Evolutionary conservation across 768 basidiomycete genomes (phyloP), one percentile per base, ranked within the genome.

Genomic region (Rubroboletus satanas): DNA sequence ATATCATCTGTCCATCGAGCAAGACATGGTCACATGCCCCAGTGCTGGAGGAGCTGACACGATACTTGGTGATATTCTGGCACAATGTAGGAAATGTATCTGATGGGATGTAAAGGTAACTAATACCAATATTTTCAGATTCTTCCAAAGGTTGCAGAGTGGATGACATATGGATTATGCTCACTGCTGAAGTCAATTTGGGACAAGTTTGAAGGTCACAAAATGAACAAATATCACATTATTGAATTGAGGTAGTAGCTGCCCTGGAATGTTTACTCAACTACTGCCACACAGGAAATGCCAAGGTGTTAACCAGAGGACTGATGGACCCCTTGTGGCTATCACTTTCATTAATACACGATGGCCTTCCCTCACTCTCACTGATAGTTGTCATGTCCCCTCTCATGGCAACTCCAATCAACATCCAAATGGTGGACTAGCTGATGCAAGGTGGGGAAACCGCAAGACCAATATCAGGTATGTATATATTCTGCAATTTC

Each of bases 291-390:
- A 51, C 51, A 6, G 51, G 42, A 0, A 51, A 44, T 23, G 21
- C 51, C 0, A 51, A 51, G 17, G 42, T 51, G 1, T 5, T 51
- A 5, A 35, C 51, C 0, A 33, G n/a, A 28, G 51, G 51, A 0
- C 2, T 51, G 1, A 51, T 51, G 51, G 51, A 51, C 5, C 51
- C 51, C 0, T 1, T 44, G 0, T 51, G 51, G 51, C 6, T 51
- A 1, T 51, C 51, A 3, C n/a, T 43, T 0, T 43, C 33, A 2
- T 2, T 10, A 0, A 0, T 51, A 0, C 26, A 42, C 7, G 42
- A 51, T 28, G 50, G 41, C 0, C 31, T 31, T 31, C 10, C 31
- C 0, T 31, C 1, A 0, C 9, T 31, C 10, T 31, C 31, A 1
- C 31, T 10, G 0, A 31, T 31, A 2, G 9, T 31, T 10, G 31